phyloP scores from a whole-genome alignment of 2,329 filamentous ascomycete species.

The Raffaelea arxii region DNA sequence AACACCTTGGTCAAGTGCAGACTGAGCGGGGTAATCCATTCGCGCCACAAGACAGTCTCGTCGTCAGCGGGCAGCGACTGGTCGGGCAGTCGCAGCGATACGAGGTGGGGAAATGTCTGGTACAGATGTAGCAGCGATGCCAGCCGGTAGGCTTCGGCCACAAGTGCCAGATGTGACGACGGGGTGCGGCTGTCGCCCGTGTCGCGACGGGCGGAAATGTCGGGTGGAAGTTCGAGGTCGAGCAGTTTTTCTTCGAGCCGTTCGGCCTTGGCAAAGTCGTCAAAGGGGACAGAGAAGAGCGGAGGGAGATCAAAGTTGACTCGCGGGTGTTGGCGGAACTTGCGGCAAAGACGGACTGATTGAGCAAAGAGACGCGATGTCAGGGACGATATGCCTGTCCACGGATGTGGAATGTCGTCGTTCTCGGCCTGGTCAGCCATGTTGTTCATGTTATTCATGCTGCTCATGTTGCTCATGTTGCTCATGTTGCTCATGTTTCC shows the following conservation, averaged over 20 bases:
- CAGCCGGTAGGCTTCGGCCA: conserved; percentile 26
- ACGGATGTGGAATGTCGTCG: conserved; percentile 20
- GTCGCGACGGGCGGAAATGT: conserved; percentile 15
- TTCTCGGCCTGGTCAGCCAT: not conserved
- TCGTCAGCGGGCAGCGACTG: not conserved
- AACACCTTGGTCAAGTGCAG: conserved; percentile 8
- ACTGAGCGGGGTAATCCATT: conserved; percentile 9
- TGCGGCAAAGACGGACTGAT: conserved; percentile 22
- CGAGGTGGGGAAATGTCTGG: conserved; percentile 18
- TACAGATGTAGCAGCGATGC: conserved; percentile 27
- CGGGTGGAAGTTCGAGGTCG: conserved; percentile 17
- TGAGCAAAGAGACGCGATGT: conserved; percentile 22
- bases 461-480: not conserved
- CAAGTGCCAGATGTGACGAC: conserved; percentile 20
- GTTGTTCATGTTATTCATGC: not conserved
- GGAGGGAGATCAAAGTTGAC: conserved; percentile 11
- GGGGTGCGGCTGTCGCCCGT: conserved; percentile 23
- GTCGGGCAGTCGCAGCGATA: conserved; percentile 4
- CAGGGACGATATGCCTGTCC: conserved; percentile 25
- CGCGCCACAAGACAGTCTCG: conserved; percentile 5
- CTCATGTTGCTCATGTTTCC: not conserved
- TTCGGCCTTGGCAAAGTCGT: conserved; percentile 22
- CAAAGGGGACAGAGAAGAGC: conserved; percentile 16
- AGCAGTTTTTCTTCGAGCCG: conserved; percentile 24
- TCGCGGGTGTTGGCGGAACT: conserved; percentile 17